These are phyloP conservation scores for Abrus pulchellus DNA, from an alignment of 306 rosid genomes.

Conservation along the genomic window DNA sequence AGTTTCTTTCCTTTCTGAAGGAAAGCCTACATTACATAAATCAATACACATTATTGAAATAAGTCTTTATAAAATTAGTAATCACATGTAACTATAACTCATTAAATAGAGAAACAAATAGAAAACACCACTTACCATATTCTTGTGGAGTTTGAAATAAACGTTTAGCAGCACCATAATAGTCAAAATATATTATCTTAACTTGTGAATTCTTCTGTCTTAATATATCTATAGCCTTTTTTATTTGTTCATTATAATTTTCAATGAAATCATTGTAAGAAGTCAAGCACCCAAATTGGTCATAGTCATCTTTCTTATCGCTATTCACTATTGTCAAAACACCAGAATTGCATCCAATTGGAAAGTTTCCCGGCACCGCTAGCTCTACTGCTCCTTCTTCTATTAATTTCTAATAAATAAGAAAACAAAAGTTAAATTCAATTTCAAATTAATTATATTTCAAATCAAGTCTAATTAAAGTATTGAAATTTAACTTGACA, in stretches of 20 bases:
- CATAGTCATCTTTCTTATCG: neutral
- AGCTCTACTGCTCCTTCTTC: neutral
- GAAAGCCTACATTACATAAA: too few species aligned
- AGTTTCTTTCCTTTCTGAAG: too few species aligned
- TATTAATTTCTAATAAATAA: neutral
- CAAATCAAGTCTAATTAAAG: too few species aligned
- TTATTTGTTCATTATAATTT: neutral
- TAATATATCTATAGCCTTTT: neutral
- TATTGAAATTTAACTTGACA: too few species aligned
- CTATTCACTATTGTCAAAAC: neutral
- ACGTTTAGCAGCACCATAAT: neutral
- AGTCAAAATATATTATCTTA: neutral
- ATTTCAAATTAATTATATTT: neutral
- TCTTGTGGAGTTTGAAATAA: neutral
- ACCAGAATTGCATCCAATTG: neutral
- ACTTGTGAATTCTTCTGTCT: neutral
- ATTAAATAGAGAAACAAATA: neutral
- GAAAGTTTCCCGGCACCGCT: neutral
- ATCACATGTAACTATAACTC: neutral
- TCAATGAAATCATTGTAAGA: neutral
- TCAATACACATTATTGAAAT: too few species aligned
- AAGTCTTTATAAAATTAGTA: too few species aligned
- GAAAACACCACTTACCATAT: neutral
- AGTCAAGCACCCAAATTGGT: neutral
- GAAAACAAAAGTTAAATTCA: neutral